Percentiles rank a stretch among this genome's conserved stretches.
These are phyloP conservation scores for Micractinium sp. DNA, from an alignment of 139 green algal genomes.

Conservation along the genomic window DNA sequence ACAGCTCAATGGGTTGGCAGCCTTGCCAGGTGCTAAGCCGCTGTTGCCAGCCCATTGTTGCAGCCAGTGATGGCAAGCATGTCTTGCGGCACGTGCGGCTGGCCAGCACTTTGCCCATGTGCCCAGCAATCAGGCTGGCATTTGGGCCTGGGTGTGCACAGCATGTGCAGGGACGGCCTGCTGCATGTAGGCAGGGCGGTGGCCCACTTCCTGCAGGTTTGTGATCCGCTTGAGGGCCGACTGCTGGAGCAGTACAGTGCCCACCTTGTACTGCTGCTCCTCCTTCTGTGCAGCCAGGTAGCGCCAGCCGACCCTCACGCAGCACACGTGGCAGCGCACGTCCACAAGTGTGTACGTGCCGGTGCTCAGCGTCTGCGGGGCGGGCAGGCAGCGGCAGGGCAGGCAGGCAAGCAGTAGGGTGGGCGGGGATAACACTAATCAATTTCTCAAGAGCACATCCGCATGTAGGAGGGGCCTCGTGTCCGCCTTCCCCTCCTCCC, in stretches of 20 bases:
- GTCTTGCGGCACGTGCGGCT: neutral
- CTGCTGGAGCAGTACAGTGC: slow-evolving; percentile 39
- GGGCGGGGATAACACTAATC: too few species aligned
- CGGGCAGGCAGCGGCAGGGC: too few species aligned
- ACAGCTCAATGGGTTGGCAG: too few species aligned
- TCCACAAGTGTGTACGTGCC: slow-evolving; percentile 56
- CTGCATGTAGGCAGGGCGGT: neutral
- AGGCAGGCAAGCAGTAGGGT: neutral
- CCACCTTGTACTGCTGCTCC: slow-evolving; percentile 64
- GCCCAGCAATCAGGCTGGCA: neutral
- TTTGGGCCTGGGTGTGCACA: neutral
- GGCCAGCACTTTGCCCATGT: neutral
- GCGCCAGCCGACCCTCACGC: slow-evolving; percentile 46
- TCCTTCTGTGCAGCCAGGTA: slow-evolving; percentile 50
- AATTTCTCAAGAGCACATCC: too few species aligned
- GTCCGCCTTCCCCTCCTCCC: neutral
- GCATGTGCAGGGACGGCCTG: neutral
- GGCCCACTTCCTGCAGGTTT: neutral
- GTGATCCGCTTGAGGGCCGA: slow-evolving; percentile 20
- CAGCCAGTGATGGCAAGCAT: neutral
- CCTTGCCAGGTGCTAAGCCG: too few species aligned
- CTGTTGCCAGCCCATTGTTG: neutral
- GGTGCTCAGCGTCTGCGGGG: slow-evolving; percentile 39
- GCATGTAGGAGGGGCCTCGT: too few species aligned
- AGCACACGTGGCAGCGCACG: slow-evolving; percentile 52